phyloP scores from a whole-genome alignment of 768 basidiomycete species.

The Rhodotorula kratochvilovae region DNA sequence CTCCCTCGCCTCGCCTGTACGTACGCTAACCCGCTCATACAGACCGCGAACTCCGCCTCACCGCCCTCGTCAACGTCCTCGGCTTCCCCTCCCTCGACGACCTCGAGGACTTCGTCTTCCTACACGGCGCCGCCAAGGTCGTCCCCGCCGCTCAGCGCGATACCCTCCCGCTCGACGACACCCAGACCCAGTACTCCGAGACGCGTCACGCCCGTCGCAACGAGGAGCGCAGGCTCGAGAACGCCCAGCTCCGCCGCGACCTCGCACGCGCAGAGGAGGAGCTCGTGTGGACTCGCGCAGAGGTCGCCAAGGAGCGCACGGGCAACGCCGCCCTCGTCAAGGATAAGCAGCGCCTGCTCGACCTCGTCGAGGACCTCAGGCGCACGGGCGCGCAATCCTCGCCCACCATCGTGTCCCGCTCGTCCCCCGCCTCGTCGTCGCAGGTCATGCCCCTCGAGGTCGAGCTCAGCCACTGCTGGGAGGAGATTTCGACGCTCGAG shows the following conservation, averaged over 20 bases:
- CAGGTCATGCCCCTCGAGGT: not conserved
- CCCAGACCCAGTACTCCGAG: slow-evolving; percentile 2
- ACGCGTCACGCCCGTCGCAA: not conserved
- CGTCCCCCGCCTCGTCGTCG: not conserved
- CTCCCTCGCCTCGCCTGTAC: not conserved
- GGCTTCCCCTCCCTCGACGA: slow-evolving; percentile 30
- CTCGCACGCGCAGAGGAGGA: not conserved
- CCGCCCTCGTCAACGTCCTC: slow-evolving; percentile 19
- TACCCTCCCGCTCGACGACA: slow-evolving; percentile 21
- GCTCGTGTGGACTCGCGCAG: not conserved
- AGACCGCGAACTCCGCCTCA: slow-evolving; percentile 13
- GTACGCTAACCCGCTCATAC: not conserved
- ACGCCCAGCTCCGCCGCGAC: slow-evolving; percentile 6
- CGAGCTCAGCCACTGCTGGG: not conserved
- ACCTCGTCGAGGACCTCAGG: not conserved
- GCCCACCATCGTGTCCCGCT: not conserved
- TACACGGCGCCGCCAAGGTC: slow-evolving; percentile 22
- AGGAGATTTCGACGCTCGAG: slow-evolving; percentile 11
- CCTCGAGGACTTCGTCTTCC: slow-evolving; percentile 33
- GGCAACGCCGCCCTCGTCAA: not conserved
- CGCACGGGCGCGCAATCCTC: not conserved
- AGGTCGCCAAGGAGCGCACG: not conserved
- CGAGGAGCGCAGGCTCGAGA: not conserved
- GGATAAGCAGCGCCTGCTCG: slow-evolving; percentile 1
- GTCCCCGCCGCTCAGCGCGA: slow-evolving; percentile 8